Base-by-base conservation (phyloP, 257 asterid genomes). In the Solanum phureja region DNA sequence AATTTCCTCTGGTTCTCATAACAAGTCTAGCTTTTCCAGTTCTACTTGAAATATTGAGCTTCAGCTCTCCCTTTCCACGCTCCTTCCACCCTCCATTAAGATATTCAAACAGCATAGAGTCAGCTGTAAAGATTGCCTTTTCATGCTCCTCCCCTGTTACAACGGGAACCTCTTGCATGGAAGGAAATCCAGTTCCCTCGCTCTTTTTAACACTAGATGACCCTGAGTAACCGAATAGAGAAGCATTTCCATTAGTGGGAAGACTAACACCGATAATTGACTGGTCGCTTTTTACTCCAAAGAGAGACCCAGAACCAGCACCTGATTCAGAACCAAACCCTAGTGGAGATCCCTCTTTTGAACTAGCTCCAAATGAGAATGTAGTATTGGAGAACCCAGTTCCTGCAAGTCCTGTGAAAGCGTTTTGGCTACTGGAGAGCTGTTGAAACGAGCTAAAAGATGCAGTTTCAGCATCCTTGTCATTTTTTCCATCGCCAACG, bases 41-140 rank as follows among this genome's bases (percentile, higher is more conserved):
- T 89, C 90, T 98, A 9, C 90, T 27, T 76, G 94, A 90, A 60
- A 92, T 90, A 87, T 96, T 96, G 75, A 96, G 93, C 90, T 94
- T 96, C 85, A 96, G 90, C 87, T 96, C 99, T 23, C 99, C 99
- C 90, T 96, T 96, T 38, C 99, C 99, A 19, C 99, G 90, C 90
- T 96, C 99, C 92, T 94, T 96, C 98, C 99, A 96, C 8, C 89
- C 58, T 72, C 96, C 98, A 86, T 92, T 98, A 23, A 86, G 83
- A 85, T 74, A 96, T 90, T 94, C 99, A 84, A 90, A 96, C 34
- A 96, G 94, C 49, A 89, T 88, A 24, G 98, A 95, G 89, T 94
- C 98, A 49, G 98, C 94, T 27, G 93, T 89, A 90, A 95, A 94
- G 76, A 94, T 93, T 11, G 94, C 90, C 88, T 90, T 86, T 89